Percentiles rank a stretch among this genome's conserved stretches.
These are phyloP conservation scores for Podospora pseudoanserina DNA, from an alignment of 495 filamentous ascomycete genomes.

Conservation along the genomic window DNA sequence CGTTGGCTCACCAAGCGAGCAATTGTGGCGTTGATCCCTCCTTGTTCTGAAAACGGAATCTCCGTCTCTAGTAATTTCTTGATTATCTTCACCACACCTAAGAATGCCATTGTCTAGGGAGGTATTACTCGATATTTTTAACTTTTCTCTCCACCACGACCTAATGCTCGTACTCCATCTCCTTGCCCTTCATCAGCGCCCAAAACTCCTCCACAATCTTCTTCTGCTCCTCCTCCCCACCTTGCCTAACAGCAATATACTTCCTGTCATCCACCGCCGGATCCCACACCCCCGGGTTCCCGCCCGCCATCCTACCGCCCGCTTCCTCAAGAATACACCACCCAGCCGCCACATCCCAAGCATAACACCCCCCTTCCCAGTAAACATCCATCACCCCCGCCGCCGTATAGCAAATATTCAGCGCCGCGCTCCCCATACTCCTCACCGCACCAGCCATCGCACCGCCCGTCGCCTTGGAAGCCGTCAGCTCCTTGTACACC, in stretches of 20 bases:
- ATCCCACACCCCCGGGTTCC: constrained; percentile 75
- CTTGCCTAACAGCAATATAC: constrained; percentile 70
- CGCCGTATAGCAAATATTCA: constrained; percentile 82
- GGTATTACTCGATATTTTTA: background rate
- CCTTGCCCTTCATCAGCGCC: constrained; percentile 40
- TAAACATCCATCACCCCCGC: constrained; percentile 76
- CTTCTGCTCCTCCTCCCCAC: constrained; percentile 62
- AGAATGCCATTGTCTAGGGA: background rate
- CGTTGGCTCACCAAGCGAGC: background rate
- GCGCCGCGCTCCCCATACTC: constrained; percentile 71
- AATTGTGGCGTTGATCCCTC: background rate
- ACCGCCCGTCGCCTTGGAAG: constrained; percentile 60
- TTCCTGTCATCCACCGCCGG: constrained; percentile 67
- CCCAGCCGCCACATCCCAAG: constrained; percentile 89
- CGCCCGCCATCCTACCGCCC: constrained; percentile 74
- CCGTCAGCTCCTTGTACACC: constrained; percentile 66
- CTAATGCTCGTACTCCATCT: constrained; percentile 52
- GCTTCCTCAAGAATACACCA: constrained; percentile 87
- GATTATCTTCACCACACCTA: background rate
- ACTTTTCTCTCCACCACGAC: background rate
- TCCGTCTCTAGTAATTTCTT: background rate
- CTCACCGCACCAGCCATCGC: constrained; percentile 81
- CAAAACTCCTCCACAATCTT: constrained; percentile 82
- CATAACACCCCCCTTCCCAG: constrained; percentile 94
- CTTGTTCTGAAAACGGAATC: background rate